Evolutionary conservation across 192 early-diverging fungal genomes (phyloP).

Genomic region (Podochytrium sp.): DNA sequence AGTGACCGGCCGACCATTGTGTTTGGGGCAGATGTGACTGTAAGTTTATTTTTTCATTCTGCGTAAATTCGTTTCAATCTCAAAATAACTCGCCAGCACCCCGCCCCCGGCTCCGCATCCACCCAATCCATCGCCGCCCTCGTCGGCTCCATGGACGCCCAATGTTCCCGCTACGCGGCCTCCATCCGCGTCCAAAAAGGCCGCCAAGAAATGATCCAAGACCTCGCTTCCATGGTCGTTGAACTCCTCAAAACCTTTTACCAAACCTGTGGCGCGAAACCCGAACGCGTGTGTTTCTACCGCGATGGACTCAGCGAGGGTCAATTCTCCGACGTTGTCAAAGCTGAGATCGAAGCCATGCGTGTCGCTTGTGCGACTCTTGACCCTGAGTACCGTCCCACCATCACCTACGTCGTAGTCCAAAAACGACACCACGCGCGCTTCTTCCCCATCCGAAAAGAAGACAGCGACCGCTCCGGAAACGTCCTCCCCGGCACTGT

Average conservation of each 20-base stretch:
- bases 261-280: conserved; percentile 59
- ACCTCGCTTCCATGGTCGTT: conserved; percentile 57
- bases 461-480: conserved; percentile 56
- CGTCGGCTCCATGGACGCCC: conserved; percentile 65
- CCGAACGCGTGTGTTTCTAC: conserved; percentile 65
- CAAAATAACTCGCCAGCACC: conserved; percentile 39
- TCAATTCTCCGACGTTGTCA: conserved; percentile 78
- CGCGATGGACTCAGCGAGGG: conserved; percentile 85
- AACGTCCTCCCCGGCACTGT: conserved; percentile 66
- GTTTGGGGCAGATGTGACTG: conserved; percentile 88
- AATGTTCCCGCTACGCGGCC: conserved; percentile 61
- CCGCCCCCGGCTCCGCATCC: conserved; percentile 55
- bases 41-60: conserved; percentile 16
- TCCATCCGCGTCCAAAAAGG: conserved; percentile 56
- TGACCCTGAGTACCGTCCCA: conserved; percentile 72
- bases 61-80: not conserved
- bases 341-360: conserved; percentile 77
- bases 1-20: conserved; percentile 76
- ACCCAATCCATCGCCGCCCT: conserved; percentile 64
- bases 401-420: conserved; percentile 81
- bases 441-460: conserved; percentile 65
- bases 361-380: conserved; percentile 62
- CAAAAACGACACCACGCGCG: conserved; percentile 91
- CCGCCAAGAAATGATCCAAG: conserved; percentile 54
- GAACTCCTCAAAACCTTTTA: conserved; percentile 62